Evolutionary conservation across 805 yeast species (phyloP).

Genomic region (Spathaspora passalidarum): DNA sequence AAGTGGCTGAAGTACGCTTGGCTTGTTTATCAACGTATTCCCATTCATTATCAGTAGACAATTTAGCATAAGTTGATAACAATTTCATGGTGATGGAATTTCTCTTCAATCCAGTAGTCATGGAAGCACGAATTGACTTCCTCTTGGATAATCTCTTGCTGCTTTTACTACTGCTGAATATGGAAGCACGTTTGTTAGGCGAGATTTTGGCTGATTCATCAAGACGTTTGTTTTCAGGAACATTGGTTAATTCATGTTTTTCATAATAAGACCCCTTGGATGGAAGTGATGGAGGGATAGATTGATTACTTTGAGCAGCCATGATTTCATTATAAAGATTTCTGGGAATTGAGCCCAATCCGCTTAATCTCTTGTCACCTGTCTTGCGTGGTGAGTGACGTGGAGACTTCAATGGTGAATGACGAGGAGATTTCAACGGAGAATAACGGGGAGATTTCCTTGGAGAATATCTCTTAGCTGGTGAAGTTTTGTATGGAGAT

Average conservation of each 20-base stretch:
- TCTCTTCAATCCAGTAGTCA: conserved; percentile 51
- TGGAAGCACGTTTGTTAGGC: conserved; percentile 24
- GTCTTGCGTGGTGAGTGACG: conserved; percentile 20
- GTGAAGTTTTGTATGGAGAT: conserved; percentile 16
- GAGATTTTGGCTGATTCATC: conserved; percentile 28
- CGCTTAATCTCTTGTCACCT: not conserved
- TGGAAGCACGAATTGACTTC: conserved; percentile 36
- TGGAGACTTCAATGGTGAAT: conserved; percentile 12
- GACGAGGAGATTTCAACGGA: conserved; percentile 14
- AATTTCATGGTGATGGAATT: conserved; percentile 71
- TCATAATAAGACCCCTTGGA: conserved; percentile 28
- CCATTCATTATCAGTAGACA: conserved; percentile 63
- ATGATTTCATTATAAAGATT: conserved; percentile 44
- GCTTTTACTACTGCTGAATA: conserved; percentile 19
- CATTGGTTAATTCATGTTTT: not conserved
- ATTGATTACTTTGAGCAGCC: conserved; percentile 24
- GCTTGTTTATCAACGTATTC: conserved; percentile 70
- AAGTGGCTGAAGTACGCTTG: conserved; percentile 72
- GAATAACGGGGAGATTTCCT: conserved; percentile 28
- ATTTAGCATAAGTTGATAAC: conserved; percentile 69
- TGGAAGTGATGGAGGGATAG: conserved; percentile 41
- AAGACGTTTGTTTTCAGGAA: conserved; percentile 17
- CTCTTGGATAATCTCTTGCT: conserved; percentile 31
- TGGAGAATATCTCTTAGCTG: conserved; percentile 24
- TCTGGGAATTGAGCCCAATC: conserved; percentile 34